Percentiles rank a stretch among this genome's conserved stretches.
Conservation (phyloP, 176 grass and related monocot species). For the Elaeis guineensis region DNA sequence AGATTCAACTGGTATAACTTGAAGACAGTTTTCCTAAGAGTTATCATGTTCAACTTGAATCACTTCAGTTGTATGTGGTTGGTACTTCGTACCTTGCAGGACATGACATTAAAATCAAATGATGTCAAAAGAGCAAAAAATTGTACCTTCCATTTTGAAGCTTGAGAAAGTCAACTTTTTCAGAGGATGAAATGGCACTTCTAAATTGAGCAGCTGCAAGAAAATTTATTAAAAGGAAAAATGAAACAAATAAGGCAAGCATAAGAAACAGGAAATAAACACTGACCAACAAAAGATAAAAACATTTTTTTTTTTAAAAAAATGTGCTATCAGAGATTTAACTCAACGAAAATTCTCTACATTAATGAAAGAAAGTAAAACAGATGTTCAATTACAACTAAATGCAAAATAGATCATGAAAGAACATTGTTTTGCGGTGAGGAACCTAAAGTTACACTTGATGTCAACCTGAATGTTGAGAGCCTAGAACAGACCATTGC, state of each 20-base stretch:
- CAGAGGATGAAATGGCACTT: conserved; percentile 41
- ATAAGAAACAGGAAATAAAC: conserved; percentile 15
- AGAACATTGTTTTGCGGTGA: neutral
- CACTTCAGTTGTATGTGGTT: too few relatives aligned
- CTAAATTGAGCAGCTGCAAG: conserved; percentile 58
- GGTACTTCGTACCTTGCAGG: too few relatives aligned
- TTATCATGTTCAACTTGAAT: too few relatives aligned
- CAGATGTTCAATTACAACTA: neutral
- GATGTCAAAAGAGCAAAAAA: conserved; percentile 2
- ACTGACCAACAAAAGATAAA: conserved; percentile 1
- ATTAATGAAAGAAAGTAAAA: neutral
- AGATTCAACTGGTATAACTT: too few relatives aligned
- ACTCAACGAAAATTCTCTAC: neutral
- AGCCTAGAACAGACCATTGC: conserved; percentile 90
- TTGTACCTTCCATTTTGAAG: conserved; percentile 95
- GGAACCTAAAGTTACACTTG: conserved; percentile 26
- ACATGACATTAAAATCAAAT: neutral
- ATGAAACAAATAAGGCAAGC: conserved; percentile 2
- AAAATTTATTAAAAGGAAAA: conserved; percentile 20
- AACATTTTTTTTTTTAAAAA: neutral
- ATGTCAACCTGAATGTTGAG: conserved; percentile 36
- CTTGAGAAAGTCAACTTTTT: conserved; percentile 87
- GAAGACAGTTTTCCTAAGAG: too few relatives aligned
- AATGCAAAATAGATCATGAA: too few relatives aligned
- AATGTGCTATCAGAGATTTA: neutral